Percentiles rank a stretch among this genome's conserved stretches.
Conservation (phyloP, 2,329 filamentous ascomycete species). For the Arthroderma uncinatum region DNA sequence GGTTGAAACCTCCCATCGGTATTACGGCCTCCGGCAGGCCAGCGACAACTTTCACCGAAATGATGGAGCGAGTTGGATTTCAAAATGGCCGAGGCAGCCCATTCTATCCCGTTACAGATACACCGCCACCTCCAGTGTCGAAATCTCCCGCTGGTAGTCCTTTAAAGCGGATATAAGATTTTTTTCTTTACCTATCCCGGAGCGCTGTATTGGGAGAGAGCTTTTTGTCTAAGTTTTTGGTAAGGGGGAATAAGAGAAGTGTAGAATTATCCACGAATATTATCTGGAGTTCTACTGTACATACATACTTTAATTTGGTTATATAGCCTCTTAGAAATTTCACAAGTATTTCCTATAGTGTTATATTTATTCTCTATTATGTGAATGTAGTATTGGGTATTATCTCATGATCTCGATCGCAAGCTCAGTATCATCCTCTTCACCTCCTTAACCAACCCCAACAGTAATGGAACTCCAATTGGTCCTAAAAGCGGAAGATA, state of each 20-base stretch:
- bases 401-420: slow-evolving; percentile 20
- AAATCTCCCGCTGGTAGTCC: neutral
- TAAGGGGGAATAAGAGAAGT: too few species aligned
- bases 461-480: slow-evolving; percentile 75
- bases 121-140: slow-evolving; percentile 12
- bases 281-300: neutral
- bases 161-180: neutral
- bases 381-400: neutral
- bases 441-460: slow-evolving; percentile 72
- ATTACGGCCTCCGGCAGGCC: slow-evolving; percentile 17
- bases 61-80: slow-evolving; percentile 30
- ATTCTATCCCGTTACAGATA: slow-evolving; percentile 21
- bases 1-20: slow-evolving; percentile 21
- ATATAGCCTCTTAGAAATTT: neutral
- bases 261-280: too few species aligned
- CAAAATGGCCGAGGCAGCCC: slow-evolving; percentile 21
- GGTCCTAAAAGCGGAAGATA: slow-evolving; percentile 87
- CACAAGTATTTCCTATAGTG: neutral
- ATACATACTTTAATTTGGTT: neutral
- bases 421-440: slow-evolving; percentile 40
- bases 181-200: too few species aligned
- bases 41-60: slow-evolving; percentile 29
- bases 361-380: neutral
- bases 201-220: too few species aligned
- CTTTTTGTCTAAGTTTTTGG: too few species aligned